A percentile compares a stretch with the other conserved stretches of the same genome.
These are phyloP conservation scores for Solanum medicagineum DNA, from an alignment of 257 asterid species.

Conservation along the genomic window DNA sequence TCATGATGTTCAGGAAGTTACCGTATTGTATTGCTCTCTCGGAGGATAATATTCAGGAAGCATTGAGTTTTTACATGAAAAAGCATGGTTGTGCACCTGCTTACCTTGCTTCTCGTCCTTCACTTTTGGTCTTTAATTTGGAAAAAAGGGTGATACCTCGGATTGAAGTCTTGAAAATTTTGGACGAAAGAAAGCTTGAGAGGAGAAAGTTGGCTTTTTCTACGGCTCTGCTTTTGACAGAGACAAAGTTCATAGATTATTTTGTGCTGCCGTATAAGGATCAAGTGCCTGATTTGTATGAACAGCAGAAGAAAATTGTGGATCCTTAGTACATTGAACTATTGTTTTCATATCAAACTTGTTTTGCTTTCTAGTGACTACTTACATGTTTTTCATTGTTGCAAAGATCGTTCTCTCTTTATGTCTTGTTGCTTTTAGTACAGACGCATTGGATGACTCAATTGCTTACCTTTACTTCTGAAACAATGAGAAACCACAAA, in stretches of 20 bases:
- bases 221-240: not conserved
- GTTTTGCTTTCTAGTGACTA: not conserved
- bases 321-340: not conserved
- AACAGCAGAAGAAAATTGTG: not conserved
- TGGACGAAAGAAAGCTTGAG: too few relatives aligned
- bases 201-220: too few relatives aligned
- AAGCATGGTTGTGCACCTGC: too few relatives aligned
- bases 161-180: too few relatives aligned
- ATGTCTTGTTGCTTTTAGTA: not conserved
- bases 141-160: too few relatives aligned
- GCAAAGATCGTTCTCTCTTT: not conserved
- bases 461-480: not conserved
- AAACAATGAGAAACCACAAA: not conserved
- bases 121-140: too few relatives aligned
- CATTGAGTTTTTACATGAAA: too few relatives aligned
- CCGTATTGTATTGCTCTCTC: too few relatives aligned
- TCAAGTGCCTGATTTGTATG: not conserved
- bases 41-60: too few relatives aligned
- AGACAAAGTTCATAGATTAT: not conserved
- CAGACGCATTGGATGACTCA: not conserved
- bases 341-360: not conserved
- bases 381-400: not conserved
- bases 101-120: too few relatives aligned
- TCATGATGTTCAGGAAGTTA: too few relatives aligned
- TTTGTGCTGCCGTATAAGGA: constrained; percentile 9